These are phyloP conservation scores for Penicillium sp. DNA, from an alignment of 2,329 filamentous ascomycete genomes.

Conservation along the genomic window DNA sequence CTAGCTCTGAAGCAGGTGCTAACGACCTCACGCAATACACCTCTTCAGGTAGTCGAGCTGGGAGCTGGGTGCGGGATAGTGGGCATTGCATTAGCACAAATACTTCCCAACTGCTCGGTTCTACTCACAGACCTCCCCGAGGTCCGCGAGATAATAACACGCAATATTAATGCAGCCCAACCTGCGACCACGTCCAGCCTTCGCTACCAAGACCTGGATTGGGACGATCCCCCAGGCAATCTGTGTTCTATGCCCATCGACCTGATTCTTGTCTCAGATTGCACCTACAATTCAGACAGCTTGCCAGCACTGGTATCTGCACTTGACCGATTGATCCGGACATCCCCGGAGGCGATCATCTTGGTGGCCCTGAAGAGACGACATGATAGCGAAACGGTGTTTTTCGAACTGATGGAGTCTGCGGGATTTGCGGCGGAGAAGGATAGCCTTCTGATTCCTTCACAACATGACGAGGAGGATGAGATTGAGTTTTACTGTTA, in stretches of 20 bases:
- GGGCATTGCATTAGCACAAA: constrained; percentile 58
- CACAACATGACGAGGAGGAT: constrained; percentile 35
- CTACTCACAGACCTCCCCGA: constrained; percentile 64
- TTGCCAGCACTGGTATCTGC: constrained; percentile 60
- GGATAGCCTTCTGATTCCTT: constrained; percentile 36
- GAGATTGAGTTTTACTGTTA: constrained; percentile 41
- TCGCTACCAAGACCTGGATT: constrained; percentile 57
- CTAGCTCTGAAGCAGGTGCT: constrained; percentile 35
- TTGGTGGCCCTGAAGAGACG: constrained; percentile 64
- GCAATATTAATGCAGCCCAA: constrained; percentile 51
- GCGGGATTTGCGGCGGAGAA: constrained; percentile 35
- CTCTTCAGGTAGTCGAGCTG: constrained; percentile 58
- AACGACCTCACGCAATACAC: constrained; percentile 22
- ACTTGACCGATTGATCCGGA: constrained; percentile 47
- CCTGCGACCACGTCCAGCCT: constrained; percentile 44
- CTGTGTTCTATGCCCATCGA: constrained; percentile 46
- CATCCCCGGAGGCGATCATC: constrained; percentile 50
- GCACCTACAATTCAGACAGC: constrained; percentile 69
- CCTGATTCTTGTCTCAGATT: constrained; percentile 64
- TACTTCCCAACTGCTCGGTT: constrained; percentile 51
- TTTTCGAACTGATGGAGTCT: constrained; percentile 59
- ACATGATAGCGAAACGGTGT: constrained; percentile 62
- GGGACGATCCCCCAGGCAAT: constrained; percentile 54
- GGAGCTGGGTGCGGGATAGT: constrained; percentile 67
- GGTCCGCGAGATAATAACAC: constrained; percentile 57